Evolutionary conservation across 1,139 yeast genomes (phyloP).

Genomic region (Debaryomyces sp.): DNA sequence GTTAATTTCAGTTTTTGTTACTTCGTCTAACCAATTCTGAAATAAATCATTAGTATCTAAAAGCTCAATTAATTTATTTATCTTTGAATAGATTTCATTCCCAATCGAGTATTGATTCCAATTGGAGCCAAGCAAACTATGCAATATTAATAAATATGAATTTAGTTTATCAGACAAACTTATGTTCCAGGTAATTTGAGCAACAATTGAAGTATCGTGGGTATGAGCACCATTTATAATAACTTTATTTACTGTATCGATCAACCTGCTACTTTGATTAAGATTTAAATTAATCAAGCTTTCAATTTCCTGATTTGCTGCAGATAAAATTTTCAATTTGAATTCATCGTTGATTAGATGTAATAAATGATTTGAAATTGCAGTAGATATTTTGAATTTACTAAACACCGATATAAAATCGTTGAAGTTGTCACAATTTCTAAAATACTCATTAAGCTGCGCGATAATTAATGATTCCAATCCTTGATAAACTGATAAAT

Average conservation of each 20-base stretch:
- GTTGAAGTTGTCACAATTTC: constrained; percentile 27
- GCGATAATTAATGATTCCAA: constrained; percentile 25
- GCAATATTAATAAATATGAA: constrained; percentile 24
- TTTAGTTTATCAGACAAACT: constrained; percentile 24
- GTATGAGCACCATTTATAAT: background rate
- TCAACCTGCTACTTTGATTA: background rate
- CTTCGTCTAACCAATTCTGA: constrained; percentile 49
- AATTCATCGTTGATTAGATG: constrained; percentile 38
- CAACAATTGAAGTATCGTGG: constrained; percentile 8
- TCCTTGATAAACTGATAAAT: constrained; percentile 23
- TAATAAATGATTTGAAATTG: constrained; percentile 21
- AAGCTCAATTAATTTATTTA: constrained; percentile 44
- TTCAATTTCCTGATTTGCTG: constrained; percentile 34
- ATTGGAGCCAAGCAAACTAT: constrained; percentile 58
- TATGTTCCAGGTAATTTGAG: constrained; percentile 23
- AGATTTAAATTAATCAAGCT: constrained; percentile 13
- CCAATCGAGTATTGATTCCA: constrained; percentile 84
- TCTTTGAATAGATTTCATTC: constrained; percentile 56
- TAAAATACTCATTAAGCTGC: constrained; percentile 29
- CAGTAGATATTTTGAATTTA: constrained; percentile 21
- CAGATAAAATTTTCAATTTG: constrained; percentile 34
- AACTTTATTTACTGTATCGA: background rate
- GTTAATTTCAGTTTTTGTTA: constrained; percentile 5
- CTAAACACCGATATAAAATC: constrained; percentile 35
- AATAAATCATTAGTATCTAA: constrained; percentile 47